These are phyloP conservation scores for Parastagonospora nodorum DNA, from an alignment of 2,329 filamentous ascomycete species.

Conservation along the genomic window DNA sequence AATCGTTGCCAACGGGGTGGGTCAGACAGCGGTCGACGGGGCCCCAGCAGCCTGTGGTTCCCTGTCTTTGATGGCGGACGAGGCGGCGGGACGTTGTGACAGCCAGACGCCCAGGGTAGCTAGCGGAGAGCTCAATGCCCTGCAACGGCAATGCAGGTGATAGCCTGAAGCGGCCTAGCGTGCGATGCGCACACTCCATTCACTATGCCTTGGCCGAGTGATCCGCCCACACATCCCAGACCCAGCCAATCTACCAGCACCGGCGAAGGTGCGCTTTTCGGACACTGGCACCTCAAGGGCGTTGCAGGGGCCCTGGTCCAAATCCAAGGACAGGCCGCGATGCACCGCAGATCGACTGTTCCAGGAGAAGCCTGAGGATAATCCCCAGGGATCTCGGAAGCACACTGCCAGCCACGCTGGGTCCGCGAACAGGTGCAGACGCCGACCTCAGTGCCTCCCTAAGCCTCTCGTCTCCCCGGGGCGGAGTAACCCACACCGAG, in stretches of 20 bases:
- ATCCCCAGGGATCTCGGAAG: constrained; percentile 29
- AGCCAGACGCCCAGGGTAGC: constrained; percentile 35
- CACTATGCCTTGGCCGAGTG: constrained; percentile 41
- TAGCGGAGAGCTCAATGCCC: constrained; percentile 39
- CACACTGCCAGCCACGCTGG: constrained; percentile 21
- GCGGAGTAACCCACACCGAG: constrained; percentile 26
- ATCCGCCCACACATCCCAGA: constrained; percentile 43
- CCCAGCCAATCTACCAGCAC: constrained; percentile 43
- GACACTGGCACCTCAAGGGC: constrained; percentile 30
- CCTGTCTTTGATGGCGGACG: constrained; percentile 44
- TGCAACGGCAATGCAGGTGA: constrained; percentile 50
- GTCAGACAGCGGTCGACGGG: constrained; percentile 43
- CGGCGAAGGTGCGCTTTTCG: constrained; percentile 47
- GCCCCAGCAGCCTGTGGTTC: constrained; percentile 28
- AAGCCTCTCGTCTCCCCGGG: constrained; percentile 3
- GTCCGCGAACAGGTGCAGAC: neutral
- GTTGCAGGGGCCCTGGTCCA: constrained; percentile 25
- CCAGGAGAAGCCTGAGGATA: constrained; percentile 30
- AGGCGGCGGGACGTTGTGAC: constrained; percentile 46
- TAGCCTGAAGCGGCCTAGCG: constrained; percentile 35
- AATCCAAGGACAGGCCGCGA: constrained; percentile 46
- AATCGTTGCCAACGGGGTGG: constrained; percentile 45
- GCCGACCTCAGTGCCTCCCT: neutral
- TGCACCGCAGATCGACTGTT: constrained; percentile 49
- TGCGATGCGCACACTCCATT: constrained; percentile 40